Evolutionary conservation across 352 stramenopile species (phyloP), one percentile per base, ranked within the genome.

Genomic region (Blastocystis hominis): DNA sequence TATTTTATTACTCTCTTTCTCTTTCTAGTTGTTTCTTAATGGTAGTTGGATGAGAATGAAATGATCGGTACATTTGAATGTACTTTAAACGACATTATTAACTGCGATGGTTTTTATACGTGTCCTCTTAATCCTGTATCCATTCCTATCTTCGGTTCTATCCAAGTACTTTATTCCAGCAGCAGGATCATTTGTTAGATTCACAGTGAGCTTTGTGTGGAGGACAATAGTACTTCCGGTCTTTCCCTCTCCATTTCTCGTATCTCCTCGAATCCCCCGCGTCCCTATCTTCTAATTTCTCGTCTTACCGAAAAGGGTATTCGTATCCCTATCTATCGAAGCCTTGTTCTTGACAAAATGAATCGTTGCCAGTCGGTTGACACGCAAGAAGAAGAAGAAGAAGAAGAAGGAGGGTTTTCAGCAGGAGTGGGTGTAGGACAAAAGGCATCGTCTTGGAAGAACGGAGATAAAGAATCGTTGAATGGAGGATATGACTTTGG

Each of bases 231-330:
- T 42, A 64, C 44, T 15, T 61, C 70, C n/a, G 63, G 38, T 40
- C 13, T 80, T 30, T 61, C 36, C n/a, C 70, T 80, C 36, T 64
- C 44, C 17, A 20, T 80, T 20, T 44, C 20, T 64, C 70, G 38
- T 62, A 20, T 62, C 30, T 61, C 44, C 6, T 30, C 15, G 30
- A 62, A 24, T 42, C 70, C 44, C n/a, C 55, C 70, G 17, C 70
- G 55, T 62, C 47, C 40, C 30, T 80, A 80, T 62, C 34, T 80
- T 10, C 6, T 61, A 13, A 30, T 80, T 34, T 80, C 50, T 30
- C 70, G 70, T 80, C 46, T 80, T 42, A 42, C 38, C 34, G 46
- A 80, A n/a, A 64, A 80, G 38, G 70, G 70, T 40, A 47, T 80
- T 34, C 70, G 44, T 62, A 54, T 80, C 20, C 70, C 70, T 62